Evolutionary conservation across 2,329 filamentous ascomycete genomes (phyloP), one percentile per base, ranked within the genome.

Genomic region (Phialophora macrospora): DNA sequence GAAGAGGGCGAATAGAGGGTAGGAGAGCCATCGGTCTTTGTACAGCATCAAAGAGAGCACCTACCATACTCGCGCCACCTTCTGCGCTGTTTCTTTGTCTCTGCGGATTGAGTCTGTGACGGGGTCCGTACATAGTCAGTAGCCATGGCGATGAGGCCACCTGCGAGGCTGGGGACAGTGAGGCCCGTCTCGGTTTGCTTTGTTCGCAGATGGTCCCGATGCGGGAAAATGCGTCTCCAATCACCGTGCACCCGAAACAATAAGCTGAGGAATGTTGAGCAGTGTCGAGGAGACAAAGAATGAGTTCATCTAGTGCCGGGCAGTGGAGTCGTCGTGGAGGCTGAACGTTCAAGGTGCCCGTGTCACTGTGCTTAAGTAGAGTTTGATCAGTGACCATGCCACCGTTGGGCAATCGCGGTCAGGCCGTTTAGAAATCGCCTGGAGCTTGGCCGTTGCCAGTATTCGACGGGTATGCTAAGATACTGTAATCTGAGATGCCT

Each of bases 231-330:
- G 69, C 69, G 68, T 63, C 70, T 54, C 66, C 70, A 73, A 73
- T 73, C 69, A 72, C 69, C 69, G 70, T 70, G 67, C 66, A 70
- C 68, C 71, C 70, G 74, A 74, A 74, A 75, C 73, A 75, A 75
- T 74, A 74, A 68, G 65, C 70, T 70, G 66, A 72, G 71, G 71
- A 72, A 73, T 72, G 69, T 59, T 63, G 59, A 57, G 57, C 28
- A 63, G 67, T 72, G 69, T 58, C 62, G 61, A 57, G 60, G 28
- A 64, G 67, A 73, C 71, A 72, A 71, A 71, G 71, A 68, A 67
- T 62, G 68, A 67, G 52, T 57, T 63, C 62, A 41, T 62, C 49
- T 32, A 44, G 28, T 48, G 51, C 41, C 49, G 49, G 26, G 4
- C 20, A 3, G 59, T 20, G 44, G 51, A 34, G 52, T 24, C 51